Percentiles rank a stretch among this genome's conserved stretches.
These are phyloP conservation scores for Ramularia collo-cygni DNA, from an alignment of 2,329 filamentous ascomycete genomes.

Conservation along the genomic window DNA sequence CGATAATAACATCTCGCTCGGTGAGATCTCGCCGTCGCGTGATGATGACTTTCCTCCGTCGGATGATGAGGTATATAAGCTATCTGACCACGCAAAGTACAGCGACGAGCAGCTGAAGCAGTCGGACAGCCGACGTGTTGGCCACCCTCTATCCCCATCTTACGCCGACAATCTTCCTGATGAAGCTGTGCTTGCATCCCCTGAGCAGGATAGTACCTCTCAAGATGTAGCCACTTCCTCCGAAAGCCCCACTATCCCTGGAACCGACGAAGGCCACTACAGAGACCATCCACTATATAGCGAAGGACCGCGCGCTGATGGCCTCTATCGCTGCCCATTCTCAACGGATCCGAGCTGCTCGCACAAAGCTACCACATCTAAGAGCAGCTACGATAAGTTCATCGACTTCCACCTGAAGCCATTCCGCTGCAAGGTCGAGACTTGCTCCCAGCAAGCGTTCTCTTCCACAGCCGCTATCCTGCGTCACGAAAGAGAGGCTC, in stretches of 20 bases:
- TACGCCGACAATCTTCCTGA: no score
- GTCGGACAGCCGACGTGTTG: no score
- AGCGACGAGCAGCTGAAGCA: no score
- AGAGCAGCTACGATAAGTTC: slow-evolving; percentile 99
- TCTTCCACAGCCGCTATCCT: slow-evolving; percentile 93
- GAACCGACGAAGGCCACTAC: slow-evolving; percentile 29
- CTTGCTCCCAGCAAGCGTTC: slow-evolving; percentile 80
- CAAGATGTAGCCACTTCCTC: slow-evolving; percentile 9
- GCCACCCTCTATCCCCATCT: no score
- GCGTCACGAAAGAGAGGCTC: slow-evolving; percentile 89
- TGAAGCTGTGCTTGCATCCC: slow-evolving; percentile 6
- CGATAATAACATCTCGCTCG: no score
- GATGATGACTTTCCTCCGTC: no score
- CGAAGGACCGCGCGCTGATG: slow-evolving; percentile 59
- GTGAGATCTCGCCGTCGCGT: no score
- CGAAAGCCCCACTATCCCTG: slow-evolving; percentile 12
- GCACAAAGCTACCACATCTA: slow-evolving; percentile 90
- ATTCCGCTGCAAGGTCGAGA: slow-evolving; percentile 82
- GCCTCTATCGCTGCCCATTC: slow-evolving; percentile 90
- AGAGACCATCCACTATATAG: slow-evolving; percentile 62
- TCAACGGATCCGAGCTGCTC: slow-evolving; percentile 62
- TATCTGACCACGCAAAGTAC: no score
- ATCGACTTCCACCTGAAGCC: slow-evolving; percentile 95
- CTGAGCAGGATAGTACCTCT: slow-evolving; percentile 6
- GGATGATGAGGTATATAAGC: no score